Conservation (phyloP, 192 early-diverging fungal genomes). For the Phycomyces blakesleeanus region DNA sequence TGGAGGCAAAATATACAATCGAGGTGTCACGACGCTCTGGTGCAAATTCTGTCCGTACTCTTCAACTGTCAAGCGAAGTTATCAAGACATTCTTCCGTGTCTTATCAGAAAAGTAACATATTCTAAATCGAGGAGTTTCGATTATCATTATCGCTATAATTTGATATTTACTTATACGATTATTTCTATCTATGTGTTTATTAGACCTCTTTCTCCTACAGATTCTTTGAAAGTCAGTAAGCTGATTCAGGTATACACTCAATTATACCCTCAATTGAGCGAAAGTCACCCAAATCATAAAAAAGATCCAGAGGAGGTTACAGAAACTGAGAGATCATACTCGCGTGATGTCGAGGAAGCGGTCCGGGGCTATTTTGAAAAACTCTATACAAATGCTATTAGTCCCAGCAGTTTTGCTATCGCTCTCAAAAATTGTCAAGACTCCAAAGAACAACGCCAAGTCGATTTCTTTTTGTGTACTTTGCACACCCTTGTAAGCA, state of each 20-base stretch:
- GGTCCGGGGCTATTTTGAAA: conserved; percentile 66
- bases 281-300: conserved; percentile 34
- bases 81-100: conserved; percentile 63
- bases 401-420: conserved; percentile 80
- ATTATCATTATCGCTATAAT: too few relatives aligned
- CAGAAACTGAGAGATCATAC: conserved; percentile 40
- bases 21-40: conserved; percentile 45
- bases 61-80: conserved; percentile 62
- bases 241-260: conserved; percentile 43
- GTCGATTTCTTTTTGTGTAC: conserved; percentile 83
- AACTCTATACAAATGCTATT: conserved; percentile 72
- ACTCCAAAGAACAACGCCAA: conserved; percentile 66
- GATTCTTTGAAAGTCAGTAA: conserved; percentile 52
- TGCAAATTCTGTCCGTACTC: conserved; percentile 29
- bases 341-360: conserved; percentile 70
- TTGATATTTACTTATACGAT: neutral
- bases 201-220: conserved; percentile 54
- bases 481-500: conserved; percentile 67
- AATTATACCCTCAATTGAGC: conserved; percentile 44
- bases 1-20: conserved; percentile 57
- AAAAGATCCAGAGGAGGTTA: conserved; percentile 24
- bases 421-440: conserved; percentile 74
- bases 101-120: conserved; percentile 47
- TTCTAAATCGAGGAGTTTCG: neutral
- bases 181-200: neutral